These are phyloP conservation scores for Metschnikowia arizonensis DNA, from an alignment of 805 yeast species.

Conservation along the genomic window DNA sequence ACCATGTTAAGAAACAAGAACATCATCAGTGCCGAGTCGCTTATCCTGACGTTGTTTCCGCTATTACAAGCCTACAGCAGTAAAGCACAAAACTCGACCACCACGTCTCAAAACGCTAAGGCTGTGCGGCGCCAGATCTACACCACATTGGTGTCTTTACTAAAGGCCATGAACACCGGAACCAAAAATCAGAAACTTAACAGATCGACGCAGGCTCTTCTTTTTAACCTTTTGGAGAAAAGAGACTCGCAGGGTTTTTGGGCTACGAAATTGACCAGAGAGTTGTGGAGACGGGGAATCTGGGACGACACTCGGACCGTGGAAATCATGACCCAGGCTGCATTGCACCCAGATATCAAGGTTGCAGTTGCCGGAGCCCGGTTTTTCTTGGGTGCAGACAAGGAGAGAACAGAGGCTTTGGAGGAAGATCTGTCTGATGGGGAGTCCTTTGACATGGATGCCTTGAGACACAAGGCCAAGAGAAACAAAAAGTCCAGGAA, in stretches of 20 bases:
- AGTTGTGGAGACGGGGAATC: constrained; percentile 94
- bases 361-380: constrained; percentile 86
- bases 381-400: constrained; percentile 93
- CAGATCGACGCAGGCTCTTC: constrained; percentile 83
- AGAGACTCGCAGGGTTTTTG: constrained; percentile 79
- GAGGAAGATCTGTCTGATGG: constrained; percentile 71
- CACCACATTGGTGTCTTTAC: constrained; percentile 66
- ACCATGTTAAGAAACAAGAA: constrained; percentile 88
- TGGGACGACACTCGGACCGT: constrained; percentile 98
- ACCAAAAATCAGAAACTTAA: constrained; percentile 86
- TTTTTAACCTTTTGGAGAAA: constrained; percentile 81
- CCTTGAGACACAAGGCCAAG: constrained; percentile 74
- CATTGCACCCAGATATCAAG: constrained; percentile 80
- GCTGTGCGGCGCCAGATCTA: constrained; percentile 80
- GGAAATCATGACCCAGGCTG: constrained; percentile 96
- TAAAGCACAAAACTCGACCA: constrained; percentile 28
- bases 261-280: constrained; percentile 94
- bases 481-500: constrained; percentile 80
- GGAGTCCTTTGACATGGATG: constrained; percentile 64
- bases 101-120: constrained; percentile 65
- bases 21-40: constrained; percentile 69
- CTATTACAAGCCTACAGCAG: constrained; percentile 62
- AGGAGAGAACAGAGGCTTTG: constrained; percentile 81
- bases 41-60: constrained; percentile 87
- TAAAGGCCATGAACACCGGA: constrained; percentile 84